Evolutionary conservation across 306 rosid species (phyloP).

Genomic region (Malus sylvestris): DNA sequence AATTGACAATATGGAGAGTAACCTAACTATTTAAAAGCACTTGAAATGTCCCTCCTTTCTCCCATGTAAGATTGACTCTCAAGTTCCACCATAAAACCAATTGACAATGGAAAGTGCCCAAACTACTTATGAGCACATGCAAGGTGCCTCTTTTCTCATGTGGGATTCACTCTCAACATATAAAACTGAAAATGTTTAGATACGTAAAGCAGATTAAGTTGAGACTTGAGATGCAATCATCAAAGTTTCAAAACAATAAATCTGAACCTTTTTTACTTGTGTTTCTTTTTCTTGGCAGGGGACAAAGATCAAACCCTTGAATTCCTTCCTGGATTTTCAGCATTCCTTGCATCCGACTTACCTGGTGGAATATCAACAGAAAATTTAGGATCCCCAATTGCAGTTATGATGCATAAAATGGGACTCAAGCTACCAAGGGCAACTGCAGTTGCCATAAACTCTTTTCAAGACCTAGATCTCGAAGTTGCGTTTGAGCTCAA

Average conservation of each 20-base stretch:
- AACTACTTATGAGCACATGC: no score
- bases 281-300: neutral
- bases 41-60: no score
- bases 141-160: no score
- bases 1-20: no score
- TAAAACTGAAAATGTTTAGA: no score
- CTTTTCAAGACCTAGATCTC: constrained; percentile 32
- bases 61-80: no score
- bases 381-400: constrained; percentile 23
- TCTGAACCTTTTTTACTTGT: neutral
- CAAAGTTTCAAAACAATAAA: neutral
- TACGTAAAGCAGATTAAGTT: neutral
- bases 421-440: constrained; percentile 44
- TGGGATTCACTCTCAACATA: no score
- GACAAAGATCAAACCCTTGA: constrained; percentile 17
- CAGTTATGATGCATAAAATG: constrained; percentile 41
- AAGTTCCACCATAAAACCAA: no score
- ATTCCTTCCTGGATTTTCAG: constrained; percentile 42
- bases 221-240: neutral
- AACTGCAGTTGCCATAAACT: constrained; percentile 51
- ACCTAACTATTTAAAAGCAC: no score
- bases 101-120: no score
- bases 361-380: constrained; percentile 30
- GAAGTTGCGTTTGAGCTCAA: constrained; percentile 12
- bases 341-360: constrained; percentile 28